Base-by-base conservation (phyloP, 2,329 filamentous ascomycete genomes). In the Cercospora sojina region DNA sequence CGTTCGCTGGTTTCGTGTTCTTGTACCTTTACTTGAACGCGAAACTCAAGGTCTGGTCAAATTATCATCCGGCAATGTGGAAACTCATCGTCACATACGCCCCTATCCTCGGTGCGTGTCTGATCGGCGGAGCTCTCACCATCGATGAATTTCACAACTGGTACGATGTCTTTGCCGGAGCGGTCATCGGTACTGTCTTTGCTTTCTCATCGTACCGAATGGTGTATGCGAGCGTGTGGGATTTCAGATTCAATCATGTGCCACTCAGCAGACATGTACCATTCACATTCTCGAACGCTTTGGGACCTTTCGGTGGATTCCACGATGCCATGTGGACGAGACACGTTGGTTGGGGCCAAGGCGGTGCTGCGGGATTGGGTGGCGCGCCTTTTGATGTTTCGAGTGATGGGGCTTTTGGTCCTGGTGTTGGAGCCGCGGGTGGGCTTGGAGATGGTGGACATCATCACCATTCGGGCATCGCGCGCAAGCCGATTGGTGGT, bases 101-200 rank as follows among this genome's bases (percentile, higher is more conserved):
- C 0, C 90, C 90, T 0, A 78, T 92, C 2, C 85, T 92, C 0
- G 88, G 87, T 2, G 90, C 90, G 0, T 83, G 82, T 2, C 80
- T 92, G 2, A 91, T 92, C 51, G 89, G 85, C 1, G 89, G 89
- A 5, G 86, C 88, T 0, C 79, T 92, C 9, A 91, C 88, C 0
- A 91, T 92, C 64, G 80, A 92, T 70, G 86, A 91, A 75, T 91
- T 83, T 75, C 90, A 93, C 79, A 88, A 92, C 78, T 90, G 88
- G 87, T 91, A 91, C 67, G 90, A 92, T 64, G 81, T 90, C n/a
- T 65, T 91, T 0, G 88, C 87, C 0, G 90, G 89, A 5, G 88
- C 84, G 0, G 74, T 85, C 47, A 90, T 91, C 55, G 90, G 89
- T 2, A 87, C 85, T 1, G 74, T 86, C 66, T 86, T 90, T 78